Evolutionary conservation across 225 moss, liverwort and hornwort species (phyloP).

Genomic region (Pseudisothecium myosuroides): DNA sequence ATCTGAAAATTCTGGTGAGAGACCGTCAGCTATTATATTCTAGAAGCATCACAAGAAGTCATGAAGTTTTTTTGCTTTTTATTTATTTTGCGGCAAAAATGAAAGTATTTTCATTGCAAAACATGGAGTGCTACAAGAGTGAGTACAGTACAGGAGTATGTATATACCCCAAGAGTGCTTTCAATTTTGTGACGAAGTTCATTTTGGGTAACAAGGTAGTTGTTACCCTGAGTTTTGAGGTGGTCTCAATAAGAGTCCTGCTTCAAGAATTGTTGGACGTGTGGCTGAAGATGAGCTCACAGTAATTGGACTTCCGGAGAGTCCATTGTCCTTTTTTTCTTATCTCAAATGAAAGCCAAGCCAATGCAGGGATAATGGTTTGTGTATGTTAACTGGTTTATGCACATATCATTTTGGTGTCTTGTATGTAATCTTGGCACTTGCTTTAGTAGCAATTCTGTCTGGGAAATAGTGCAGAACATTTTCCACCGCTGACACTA

Average conservation of each 20-base stretch:
- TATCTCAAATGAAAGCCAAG: background rate
- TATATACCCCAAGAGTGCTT: background rate
- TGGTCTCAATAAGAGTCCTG: background rate
- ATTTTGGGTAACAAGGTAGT: background rate
- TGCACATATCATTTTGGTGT: background rate
- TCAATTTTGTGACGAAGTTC: background rate
- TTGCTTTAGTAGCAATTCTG: background rate
- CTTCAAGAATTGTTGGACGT: background rate
- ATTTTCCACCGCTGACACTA: background rate
- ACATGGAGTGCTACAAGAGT: background rate
- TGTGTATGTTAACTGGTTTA: background rate
- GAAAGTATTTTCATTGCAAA: background rate
- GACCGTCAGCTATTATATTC: background rate
- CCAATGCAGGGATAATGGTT: background rate
- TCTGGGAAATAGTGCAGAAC: background rate
- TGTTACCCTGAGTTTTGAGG: conserved; percentile 9
- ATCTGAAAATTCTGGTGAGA: background rate
- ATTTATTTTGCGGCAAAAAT: background rate
- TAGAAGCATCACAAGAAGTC: background rate
- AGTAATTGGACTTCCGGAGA: background rate
- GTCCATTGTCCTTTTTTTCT: background rate
- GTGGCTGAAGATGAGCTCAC: background rate
- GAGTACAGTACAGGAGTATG: background rate
- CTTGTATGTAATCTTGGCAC: background rate
- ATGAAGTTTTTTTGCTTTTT: background rate